Evolutionary conservation across 441 rosid species (phyloP).

Genomic region (Euphorbia schlechtendalii): DNA sequence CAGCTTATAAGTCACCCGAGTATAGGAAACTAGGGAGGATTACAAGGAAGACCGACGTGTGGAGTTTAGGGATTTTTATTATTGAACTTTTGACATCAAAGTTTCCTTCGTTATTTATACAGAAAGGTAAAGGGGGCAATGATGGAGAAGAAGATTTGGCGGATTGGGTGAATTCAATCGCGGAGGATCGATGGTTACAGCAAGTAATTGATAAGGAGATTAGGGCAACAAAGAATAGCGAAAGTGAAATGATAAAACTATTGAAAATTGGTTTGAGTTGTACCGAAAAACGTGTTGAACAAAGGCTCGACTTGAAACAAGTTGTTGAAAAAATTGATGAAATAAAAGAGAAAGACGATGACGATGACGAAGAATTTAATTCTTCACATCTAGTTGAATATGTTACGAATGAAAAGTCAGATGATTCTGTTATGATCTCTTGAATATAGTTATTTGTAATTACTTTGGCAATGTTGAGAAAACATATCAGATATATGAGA

Average conservation of each 20-base stretch:
- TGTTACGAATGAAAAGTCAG: conserved; percentile 25
- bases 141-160: conserved; percentile 42
- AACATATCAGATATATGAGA: too few species aligned
- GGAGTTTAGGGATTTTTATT: conserved; percentile 79
- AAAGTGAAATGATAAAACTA: conserved; percentile 51
- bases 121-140: conserved; percentile 31
- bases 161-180: conserved; percentile 52
- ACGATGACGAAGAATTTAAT: conserved; percentile 27
- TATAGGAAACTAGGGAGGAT: conserved; percentile 39
- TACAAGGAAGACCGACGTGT: conserved; percentile 67
- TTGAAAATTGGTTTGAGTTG: conserved; percentile 79
- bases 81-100: conserved; percentile 65
- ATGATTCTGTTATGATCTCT: conserved; percentile 25
- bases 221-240: conserved; percentile 26
- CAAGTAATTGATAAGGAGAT: conserved; percentile 67
- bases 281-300: conserved; percentile 54
- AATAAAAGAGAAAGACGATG: conserved; percentile 34
- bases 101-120: conserved; percentile 52
- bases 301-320: conserved; percentile 49
- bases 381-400: conserved; percentile 43
- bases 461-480: not conserved
- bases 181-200: conserved; percentile 36
- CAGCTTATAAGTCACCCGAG: conserved; percentile 78
- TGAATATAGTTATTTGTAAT: not conserved
- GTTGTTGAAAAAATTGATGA: conserved; percentile 49